These are phyloP conservation scores for Blastocladiella britannica DNA, from an alignment of 192 early-diverging fungal genomes.

Conservation along the genomic window DNA sequence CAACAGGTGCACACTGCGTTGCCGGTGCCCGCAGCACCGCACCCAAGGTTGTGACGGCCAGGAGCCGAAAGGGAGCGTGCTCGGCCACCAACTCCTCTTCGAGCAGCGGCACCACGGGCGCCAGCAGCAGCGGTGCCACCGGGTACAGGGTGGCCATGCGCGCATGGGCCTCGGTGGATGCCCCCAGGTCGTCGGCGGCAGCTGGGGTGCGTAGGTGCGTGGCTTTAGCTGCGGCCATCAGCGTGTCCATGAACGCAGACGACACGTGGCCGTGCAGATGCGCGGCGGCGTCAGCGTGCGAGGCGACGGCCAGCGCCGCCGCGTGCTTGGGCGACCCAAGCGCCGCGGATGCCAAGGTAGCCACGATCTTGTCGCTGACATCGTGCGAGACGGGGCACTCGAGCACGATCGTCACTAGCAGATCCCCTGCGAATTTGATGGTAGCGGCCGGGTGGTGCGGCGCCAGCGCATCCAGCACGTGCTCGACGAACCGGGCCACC, in stretches of 20 bases:
- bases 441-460: slow-evolving; percentile 8
- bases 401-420: slow-evolving; percentile 19
- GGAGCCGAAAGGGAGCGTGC: slow-evolving; percentile 45
- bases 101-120: slow-evolving; percentile 80
- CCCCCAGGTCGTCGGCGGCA: slow-evolving; percentile 23
- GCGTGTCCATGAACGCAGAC: slow-evolving; percentile 75
- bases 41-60: slow-evolving; percentile 60
- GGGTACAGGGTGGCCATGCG: slow-evolving; percentile 65
- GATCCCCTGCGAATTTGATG: slow-evolving; percentile 22
- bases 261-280: slow-evolving; percentile 76
- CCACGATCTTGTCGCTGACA: slow-evolving; percentile 65
- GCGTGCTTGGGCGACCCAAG: slow-evolving; percentile 18
- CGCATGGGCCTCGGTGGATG: slow-evolving; percentile 46
- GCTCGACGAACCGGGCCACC: slow-evolving; percentile 42
- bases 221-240: slow-evolving; percentile 31
- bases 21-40: slow-evolving; percentile 71
- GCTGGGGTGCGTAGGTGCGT: slow-evolving; percentile 11
- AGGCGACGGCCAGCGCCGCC: slow-evolving; percentile 56
- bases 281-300: slow-evolving; percentile 52
- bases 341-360: no score
- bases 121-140: slow-evolving; percentile 47
- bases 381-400: no score
- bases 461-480: slow-evolving; percentile 47
- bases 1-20: slow-evolving; percentile 40
- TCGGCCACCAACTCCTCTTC: slow-evolving; percentile 76